Conservation (phyloP, 106 monocot species). For the Hemerocallis citrina region DNA sequence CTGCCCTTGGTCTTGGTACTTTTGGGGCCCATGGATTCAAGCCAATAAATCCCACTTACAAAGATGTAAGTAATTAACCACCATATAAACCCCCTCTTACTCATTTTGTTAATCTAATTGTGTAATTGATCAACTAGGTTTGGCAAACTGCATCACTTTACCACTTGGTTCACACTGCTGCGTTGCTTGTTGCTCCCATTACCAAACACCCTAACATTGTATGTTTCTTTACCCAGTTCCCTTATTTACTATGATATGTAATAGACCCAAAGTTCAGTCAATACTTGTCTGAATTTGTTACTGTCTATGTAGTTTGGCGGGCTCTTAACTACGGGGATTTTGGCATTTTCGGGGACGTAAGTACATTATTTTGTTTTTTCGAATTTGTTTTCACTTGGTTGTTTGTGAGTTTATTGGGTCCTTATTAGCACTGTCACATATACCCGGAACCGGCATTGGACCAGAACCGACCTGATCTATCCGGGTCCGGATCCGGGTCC, state of each 20-base stretch:
- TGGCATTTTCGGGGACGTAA: slow-evolving; percentile 90
- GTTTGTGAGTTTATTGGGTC: no score
- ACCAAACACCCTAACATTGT: slow-evolving; percentile 77
- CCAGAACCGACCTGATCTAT: no score
- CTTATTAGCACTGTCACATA: no score
- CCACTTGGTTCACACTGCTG: slow-evolving; percentile 86
- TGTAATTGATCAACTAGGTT: slow-evolving; percentile 28
- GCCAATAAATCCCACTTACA: slow-evolving; percentile 68
- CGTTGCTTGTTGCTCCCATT: slow-evolving; percentile 73
- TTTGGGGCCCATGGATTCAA: slow-evolving; percentile 85
- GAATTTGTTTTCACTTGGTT: no score
- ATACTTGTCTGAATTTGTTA: no score
- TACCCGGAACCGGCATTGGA: no score
- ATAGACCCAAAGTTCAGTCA: no score
- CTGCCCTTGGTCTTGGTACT: slow-evolving; percentile 80
- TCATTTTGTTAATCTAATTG: neutral
- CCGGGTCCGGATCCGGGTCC: no score
- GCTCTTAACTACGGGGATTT: slow-evolving; percentile 73
- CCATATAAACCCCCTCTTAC: neutral
- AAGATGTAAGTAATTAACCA: slow-evolving; percentile 44
- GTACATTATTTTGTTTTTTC: slow-evolving; percentile 11
- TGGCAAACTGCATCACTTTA: slow-evolving; percentile 87
- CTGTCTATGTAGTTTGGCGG: slow-evolving; percentile 37
- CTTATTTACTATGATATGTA: no score
- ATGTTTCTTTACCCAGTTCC: neutral